Evolutionary conservation across 768 basidiomycete species (phyloP).

Genomic region (Cystofilobasidium macerans): DNA sequence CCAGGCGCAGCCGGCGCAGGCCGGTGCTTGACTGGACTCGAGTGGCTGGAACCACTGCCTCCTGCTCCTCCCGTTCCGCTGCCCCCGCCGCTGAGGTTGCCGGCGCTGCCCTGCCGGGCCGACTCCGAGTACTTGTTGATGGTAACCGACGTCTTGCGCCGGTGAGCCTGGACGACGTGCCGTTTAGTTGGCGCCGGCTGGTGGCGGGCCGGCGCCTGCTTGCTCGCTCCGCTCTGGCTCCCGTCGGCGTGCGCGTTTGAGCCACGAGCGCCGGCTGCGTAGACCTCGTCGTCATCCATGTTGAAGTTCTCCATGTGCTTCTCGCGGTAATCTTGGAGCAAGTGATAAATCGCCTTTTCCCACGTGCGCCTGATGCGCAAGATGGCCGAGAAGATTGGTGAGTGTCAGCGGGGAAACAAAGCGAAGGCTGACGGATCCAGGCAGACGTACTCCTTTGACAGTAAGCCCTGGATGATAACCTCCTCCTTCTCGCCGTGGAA

Average conservation of each 20-base stretch:
- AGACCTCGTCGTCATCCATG: slow-evolving; percentile 48
- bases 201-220: slow-evolving; percentile 24
- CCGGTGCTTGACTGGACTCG: background rate
- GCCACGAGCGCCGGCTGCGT: background rate
- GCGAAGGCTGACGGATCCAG: background rate
- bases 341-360: slow-evolving; percentile 92
- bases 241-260: too few relatives aligned
- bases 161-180: slow-evolving; percentile 21
- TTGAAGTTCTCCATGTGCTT: slow-evolving; percentile 60
- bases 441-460: slow-evolving; percentile 41
- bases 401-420: background rate
- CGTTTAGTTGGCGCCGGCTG: slow-evolving; percentile 16
- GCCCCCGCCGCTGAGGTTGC: slow-evolving; percentile 17
- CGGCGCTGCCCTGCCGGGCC: background rate
- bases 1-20: background rate
- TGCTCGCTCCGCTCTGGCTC: too few relatives aligned
- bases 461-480: slow-evolving; percentile 58
- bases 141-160: slow-evolving; percentile 24
- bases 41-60: slow-evolving; percentile 7
- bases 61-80: slow-evolving; percentile 1
- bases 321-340: slow-evolving; percentile 73
- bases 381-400: too few relatives aligned
- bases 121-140: slow-evolving; percentile 23
- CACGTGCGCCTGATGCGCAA: slow-evolving; percentile 57
- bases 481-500: slow-evolving; percentile 73